These are phyloP conservation scores for Vigna mungo DNA, from an alignment of 306 rosid genomes.

Conservation along the genomic window DNA sequence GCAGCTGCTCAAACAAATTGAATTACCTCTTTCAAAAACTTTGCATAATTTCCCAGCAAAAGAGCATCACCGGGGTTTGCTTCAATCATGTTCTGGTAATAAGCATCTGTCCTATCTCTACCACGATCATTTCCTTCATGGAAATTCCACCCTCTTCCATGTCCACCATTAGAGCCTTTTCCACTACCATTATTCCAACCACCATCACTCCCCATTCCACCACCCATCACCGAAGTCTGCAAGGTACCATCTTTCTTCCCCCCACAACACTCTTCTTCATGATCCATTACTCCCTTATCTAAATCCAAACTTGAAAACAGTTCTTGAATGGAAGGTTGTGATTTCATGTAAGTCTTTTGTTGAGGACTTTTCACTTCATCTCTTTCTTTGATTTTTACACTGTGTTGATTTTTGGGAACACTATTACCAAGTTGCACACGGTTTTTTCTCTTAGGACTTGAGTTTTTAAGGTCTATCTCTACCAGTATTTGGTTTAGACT, in stretches of 20 bases:
- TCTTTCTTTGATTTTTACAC: constrained; percentile 40
- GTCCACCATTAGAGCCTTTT: constrained; percentile 48
- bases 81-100: constrained; percentile 76
- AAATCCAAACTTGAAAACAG: constrained; percentile 58
- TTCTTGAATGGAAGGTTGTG: constrained; percentile 42
- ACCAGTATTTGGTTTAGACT: constrained; percentile 36
- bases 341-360: constrained; percentile 26
- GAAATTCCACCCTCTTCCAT: constrained; percentile 49
- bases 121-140: constrained; percentile 56
- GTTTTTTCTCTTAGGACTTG: constrained; percentile 46
- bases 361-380: constrained; percentile 39
- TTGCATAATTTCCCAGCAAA: constrained; percentile 85
- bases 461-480: constrained; percentile 45
- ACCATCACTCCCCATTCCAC: constrained; percentile 59
- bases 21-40: constrained; percentile 81
- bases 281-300: constrained; percentile 38
- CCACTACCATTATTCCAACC: constrained; percentile 57
- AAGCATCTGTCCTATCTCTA: constrained; percentile 58
- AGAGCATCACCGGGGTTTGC: constrained; percentile 77
- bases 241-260: constrained; percentile 39
- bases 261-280: constrained; percentile 40
- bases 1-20: background rate
- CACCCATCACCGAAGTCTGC: constrained; percentile 55
- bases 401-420: constrained; percentile 19
- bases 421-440: constrained; percentile 20